These are phyloP conservation scores for Solanum piurae DNA, from an alignment of 257 asterid genomes.

Conservation along the genomic window DNA sequence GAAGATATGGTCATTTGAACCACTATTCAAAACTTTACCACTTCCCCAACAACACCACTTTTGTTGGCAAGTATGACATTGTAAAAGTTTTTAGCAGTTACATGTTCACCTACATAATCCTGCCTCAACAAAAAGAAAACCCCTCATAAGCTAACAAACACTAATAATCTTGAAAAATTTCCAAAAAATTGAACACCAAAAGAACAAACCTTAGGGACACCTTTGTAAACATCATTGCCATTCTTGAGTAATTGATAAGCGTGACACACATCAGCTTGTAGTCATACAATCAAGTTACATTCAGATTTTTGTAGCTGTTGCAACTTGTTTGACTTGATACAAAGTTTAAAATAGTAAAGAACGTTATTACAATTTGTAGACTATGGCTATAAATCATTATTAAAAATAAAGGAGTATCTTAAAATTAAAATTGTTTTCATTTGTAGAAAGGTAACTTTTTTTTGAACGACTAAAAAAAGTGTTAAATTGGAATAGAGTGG, in stretches of 20 bases:
- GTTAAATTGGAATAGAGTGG: no score
- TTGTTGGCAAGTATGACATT: constrained; percentile 74
- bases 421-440: no score
- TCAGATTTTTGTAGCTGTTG: neutral
- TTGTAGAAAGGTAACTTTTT: no score
- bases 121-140: constrained; percentile 11
- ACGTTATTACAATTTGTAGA: neutral
- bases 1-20: constrained; percentile 82
- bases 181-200: neutral
- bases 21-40: constrained; percentile 86
- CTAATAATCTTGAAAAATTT: neutral
- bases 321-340: no score
- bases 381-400: no score
- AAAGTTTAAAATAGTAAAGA: no score
- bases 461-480: no score
- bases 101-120: constrained; percentile 81
- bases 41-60: constrained; percentile 67
- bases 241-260: constrained; percentile 70
- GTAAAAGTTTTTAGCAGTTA: constrained; percentile 54
- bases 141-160: neutral
- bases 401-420: no score
- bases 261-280: constrained; percentile 84
- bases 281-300: no score
- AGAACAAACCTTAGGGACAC: constrained; percentile 80
- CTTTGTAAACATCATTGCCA: constrained; percentile 78